Base-by-base conservation (phyloP, 2,329 filamentous ascomycete species). In the Aspergillus pseudotamarii region DNA sequence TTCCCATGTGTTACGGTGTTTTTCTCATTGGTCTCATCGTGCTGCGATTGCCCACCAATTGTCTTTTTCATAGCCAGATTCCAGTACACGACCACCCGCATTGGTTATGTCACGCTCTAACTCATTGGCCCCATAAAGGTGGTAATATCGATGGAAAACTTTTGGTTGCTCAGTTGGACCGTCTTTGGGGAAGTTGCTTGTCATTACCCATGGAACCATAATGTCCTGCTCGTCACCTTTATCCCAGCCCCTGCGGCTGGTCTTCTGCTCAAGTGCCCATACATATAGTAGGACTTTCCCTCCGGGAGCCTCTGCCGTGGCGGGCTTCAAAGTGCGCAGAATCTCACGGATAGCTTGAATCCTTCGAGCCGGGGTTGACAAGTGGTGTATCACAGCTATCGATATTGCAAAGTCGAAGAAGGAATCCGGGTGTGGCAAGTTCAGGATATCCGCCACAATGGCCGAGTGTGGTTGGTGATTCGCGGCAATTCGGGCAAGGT, bases 181-280 rank as follows among this genome's bases (percentile, higher is more conserved):
- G 89, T 92, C 58, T 78, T 78, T 59, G 73, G 69, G 58, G 16
- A 68, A 57, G 21, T 73, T 72, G 30, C 73, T 72, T 70, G 82
- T 83, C 78, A 94, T 86, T 28, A 98, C 93, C 95, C 95, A 99
- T 16, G 95, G 94, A 55, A 99, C 95, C 81, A 98, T 91, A 65
- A 95, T 89, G 80, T 99, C 95, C 82, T 98, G 94, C 68, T 91
- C 86, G 65, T 90, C 87, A 23, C 88, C 89, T 75, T 91, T 89
- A 73, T 93, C 89, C 94, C 94, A 99, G 2, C 94, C 94, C 66
- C 95, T 84, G 62, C 95, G 87, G 78, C 93, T 97, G 62, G 82
- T 83, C 70, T 90, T 89, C 80, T 99, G 95, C 83, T 99, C 95
- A 23, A 99, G 84, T 1, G 95, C 95, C 95, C 95, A 98, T 21